Evolutionary conservation across 2,329 filamentous ascomycete species (phyloP).

Genomic region (Fusarium albidum): DNA sequence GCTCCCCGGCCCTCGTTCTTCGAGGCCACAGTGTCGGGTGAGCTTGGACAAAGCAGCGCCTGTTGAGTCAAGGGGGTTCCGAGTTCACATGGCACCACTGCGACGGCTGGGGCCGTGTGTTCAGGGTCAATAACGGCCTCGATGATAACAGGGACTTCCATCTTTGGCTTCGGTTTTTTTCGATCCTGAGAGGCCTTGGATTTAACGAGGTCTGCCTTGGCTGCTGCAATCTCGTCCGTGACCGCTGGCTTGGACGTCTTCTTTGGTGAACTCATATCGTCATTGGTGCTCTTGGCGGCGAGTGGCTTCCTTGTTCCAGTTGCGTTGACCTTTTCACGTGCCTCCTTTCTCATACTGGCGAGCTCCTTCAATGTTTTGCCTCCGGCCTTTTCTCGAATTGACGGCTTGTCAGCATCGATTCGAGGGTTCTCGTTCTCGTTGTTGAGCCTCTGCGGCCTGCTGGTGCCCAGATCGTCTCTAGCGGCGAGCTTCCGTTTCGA

Average conservation of each 20-base stretch:
- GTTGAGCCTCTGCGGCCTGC: conserved; percentile 33
- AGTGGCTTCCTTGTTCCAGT: conserved; percentile 56
- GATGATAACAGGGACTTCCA: conserved; percentile 27
- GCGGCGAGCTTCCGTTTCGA: conserved; percentile 67
- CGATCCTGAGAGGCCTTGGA: conserved; percentile 40
- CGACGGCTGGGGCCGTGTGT: conserved; percentile 23
- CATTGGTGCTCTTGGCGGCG: conserved; percentile 66
- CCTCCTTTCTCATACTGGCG: conserved; percentile 52
- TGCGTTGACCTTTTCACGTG: conserved; percentile 43
- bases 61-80: conserved; percentile 48
- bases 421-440: conserved; percentile 43
- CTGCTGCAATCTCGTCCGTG: conserved; percentile 48
- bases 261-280: conserved; percentile 65
- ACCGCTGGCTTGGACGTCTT: conserved; percentile 52
- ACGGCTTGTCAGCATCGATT: conserved; percentile 36
- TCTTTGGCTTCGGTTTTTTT: conserved; percentile 41
- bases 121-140: conserved; percentile 30
- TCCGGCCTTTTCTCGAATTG: conserved; percentile 46
- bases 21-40: conserved; percentile 54
- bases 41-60: conserved; percentile 55
- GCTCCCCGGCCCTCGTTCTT: conserved; percentile 52
- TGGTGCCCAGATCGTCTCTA: conserved; percentile 60
- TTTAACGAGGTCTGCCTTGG: conserved; percentile 48
- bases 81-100: conserved; percentile 29
- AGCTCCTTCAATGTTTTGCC: conserved; percentile 58